Evolutionary conservation across 225 moss, liverwort and hornwort genomes (phyloP).

Genomic region (Rhytidiadelphus loreus): DNA sequence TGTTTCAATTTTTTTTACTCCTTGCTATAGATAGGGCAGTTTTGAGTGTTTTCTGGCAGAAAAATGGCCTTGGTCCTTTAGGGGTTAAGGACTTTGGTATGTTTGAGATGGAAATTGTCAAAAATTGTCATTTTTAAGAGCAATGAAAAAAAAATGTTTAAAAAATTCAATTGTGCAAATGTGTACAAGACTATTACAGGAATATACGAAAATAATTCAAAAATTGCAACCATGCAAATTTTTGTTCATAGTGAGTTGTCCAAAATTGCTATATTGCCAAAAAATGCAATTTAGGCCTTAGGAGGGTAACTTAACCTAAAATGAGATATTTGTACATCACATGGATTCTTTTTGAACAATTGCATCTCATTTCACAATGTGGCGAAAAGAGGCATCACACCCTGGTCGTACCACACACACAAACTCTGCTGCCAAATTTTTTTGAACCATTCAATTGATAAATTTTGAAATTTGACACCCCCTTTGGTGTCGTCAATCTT

Average conservation of each 20-base stretch:
- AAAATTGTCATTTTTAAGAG: neutral
- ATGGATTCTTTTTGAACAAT: neutral
- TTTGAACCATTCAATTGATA: no score
- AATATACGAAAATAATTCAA: neutral
- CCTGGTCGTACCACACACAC: no score
- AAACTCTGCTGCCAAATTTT: no score
- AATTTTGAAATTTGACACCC: no score
- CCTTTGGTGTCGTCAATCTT: no score
- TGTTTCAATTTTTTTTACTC: no score
- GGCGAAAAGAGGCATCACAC: no score
- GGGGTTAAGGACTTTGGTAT: neutral
- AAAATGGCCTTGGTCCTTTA: no score
- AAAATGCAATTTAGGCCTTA: neutral
- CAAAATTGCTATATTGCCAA: no score
- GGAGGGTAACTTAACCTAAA: neutral
- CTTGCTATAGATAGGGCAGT: no score
- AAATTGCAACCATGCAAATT: neutral
- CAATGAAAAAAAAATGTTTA: neutral
- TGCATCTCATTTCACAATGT: neutral
- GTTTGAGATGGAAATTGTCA: rapidly evolving
- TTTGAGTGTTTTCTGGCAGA: no score
- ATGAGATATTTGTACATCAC: neutral
- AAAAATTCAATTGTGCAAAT: neutral
- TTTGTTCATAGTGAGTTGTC: no score
- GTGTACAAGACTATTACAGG: rapidly evolving